Evolutionary conservation across 2,329 filamentous ascomycete genomes (phyloP).

Genomic region (Ceratocystis colombiana): DNA sequence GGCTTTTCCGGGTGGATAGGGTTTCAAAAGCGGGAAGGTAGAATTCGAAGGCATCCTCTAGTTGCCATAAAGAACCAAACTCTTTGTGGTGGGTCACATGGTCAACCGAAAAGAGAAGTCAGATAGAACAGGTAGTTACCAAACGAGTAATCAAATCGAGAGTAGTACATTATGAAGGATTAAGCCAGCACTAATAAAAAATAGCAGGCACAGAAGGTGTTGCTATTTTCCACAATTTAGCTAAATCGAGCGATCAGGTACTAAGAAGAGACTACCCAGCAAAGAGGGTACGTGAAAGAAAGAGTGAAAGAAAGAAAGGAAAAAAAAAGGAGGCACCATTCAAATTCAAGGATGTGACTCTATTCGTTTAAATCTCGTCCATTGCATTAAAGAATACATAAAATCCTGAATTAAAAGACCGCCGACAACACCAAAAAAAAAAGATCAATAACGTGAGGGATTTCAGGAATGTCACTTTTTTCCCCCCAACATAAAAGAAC

Average conservation of each 20-base stretch:
- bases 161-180: background rate
- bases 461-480: slow-evolving; percentile 10
- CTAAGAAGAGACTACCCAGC: background rate
- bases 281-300: background rate
- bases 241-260: background rate
- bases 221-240: background rate
- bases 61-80: too few relatives aligned
- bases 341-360: background rate
- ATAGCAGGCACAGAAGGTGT: background rate
- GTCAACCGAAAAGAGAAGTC: background rate
- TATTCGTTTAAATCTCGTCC: background rate
- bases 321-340: background rate
- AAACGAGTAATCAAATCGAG: too few relatives aligned
- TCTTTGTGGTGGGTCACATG: background rate
- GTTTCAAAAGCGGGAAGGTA: background rate
- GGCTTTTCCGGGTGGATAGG: background rate
- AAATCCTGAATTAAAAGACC: slow-evolving; percentile 9
- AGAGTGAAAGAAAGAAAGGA: background rate
- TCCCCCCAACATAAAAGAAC: slow-evolving; percentile 6
- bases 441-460: background rate
- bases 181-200: background rate
- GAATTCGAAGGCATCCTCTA: too few relatives aligned
- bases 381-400: slow-evolving; percentile 1
- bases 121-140: background rate
- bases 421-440: background rate